Evolutionary conservation across 2,329 filamentous ascomycete genomes (phyloP).

Genomic region (Blumeria hordei): DNA sequence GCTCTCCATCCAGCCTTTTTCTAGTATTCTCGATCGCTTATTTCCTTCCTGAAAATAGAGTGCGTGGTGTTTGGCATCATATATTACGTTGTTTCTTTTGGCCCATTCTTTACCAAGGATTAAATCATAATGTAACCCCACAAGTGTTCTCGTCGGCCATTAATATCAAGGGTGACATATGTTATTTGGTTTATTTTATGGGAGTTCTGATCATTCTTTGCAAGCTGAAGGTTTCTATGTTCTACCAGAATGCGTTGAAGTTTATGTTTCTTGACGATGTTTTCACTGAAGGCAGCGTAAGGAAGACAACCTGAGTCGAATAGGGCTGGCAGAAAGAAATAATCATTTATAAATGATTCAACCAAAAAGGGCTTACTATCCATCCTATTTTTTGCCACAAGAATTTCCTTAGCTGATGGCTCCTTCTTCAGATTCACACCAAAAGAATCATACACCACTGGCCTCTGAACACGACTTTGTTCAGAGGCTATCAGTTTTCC

Average conservation of each 20-base stretch:
- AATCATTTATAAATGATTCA: not conserved
- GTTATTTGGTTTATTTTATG: not conserved
- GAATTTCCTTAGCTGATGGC: not conserved
- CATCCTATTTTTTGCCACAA: not conserved
- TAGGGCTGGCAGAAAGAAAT: not conserved
- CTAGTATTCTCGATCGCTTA: not conserved
- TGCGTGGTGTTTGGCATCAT: not conserved
- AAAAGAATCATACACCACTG: not conserved
- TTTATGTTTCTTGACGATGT: not conserved
- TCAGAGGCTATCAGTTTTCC: not conserved
- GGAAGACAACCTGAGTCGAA: not conserved
- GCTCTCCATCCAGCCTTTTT: not conserved
- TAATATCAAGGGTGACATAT: not conserved
- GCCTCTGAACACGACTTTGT: not conserved
- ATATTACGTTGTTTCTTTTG: not conserved
- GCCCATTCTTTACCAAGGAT: slow-evolving; percentile 1
- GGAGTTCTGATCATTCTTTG: not conserved
- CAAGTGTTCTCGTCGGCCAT: not conserved
- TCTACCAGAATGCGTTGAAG: not conserved
- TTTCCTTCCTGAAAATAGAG: not conserved
- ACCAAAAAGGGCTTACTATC: slow-evolving; percentile 1
- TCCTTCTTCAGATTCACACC: not conserved
- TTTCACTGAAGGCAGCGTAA: not conserved
- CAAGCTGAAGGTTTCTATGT: not conserved
- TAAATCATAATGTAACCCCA: slow-evolving; percentile 1